Conservation (phyloP, 208 protist genomes). For the Porcisia deanei region DNA sequence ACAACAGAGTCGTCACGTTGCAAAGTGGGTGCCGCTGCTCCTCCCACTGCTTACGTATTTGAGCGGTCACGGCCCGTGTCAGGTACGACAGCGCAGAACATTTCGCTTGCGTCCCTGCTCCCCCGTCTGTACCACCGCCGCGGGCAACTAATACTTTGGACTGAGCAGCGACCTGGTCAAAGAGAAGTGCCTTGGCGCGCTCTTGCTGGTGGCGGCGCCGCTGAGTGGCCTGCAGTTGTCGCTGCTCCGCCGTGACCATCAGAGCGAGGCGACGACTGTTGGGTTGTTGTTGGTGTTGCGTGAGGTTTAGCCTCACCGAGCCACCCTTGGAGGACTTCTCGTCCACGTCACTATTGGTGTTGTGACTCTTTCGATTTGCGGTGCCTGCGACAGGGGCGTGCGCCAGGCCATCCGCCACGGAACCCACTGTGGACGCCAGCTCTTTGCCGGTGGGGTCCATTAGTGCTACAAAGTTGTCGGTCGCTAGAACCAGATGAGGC, state of each 20-base stretch:
- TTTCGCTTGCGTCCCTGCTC: background rate
- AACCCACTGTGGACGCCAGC: constrained; percentile 17
- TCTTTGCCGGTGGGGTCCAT: constrained; percentile 48
- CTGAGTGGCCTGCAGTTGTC: constrained; percentile 10
- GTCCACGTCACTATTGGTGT: background rate
- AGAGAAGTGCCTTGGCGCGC: constrained; percentile 25
- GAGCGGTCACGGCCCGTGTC: constrained; percentile 29
- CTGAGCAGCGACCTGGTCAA: constrained; percentile 29
- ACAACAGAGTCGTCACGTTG: constrained; percentile 19
- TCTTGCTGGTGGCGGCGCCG: constrained; percentile 28
- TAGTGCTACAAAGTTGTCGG: constrained; percentile 55
- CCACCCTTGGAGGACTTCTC: background rate
- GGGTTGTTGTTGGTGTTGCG: constrained; percentile 4
- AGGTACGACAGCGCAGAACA: constrained; percentile 16
- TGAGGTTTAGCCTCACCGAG: background rate
- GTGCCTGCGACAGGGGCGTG: background rate
- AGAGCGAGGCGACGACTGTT: constrained; percentile 11
- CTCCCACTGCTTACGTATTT: constrained; percentile 40
- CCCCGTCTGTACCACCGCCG: background rate
- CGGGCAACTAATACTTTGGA: background rate
- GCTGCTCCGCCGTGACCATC: constrained; percentile 17
- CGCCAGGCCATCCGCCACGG: background rate
- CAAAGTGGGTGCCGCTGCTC: constrained; percentile 40
- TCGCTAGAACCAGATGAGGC: constrained; percentile 63
- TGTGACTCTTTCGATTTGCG: background rate